phyloP scores from a whole-genome alignment of 202 grass and related monocot genomes.

The Setaria italica region DNA sequence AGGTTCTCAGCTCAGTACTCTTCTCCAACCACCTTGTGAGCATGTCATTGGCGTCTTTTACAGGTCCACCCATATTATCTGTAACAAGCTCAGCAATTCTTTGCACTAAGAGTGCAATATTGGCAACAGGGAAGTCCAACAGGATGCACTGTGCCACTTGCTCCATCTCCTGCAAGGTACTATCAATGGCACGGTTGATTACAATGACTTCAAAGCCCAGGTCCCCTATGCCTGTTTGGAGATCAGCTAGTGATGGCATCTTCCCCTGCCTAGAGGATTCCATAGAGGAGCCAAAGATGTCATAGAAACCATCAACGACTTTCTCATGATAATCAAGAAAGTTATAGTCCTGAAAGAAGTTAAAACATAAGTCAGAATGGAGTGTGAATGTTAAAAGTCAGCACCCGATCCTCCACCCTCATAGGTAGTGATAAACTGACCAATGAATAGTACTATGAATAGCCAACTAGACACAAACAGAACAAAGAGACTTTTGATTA shows the following conservation, averaged over 20 bases:
- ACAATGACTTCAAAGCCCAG: constrained; percentile 99
- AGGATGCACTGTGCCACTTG: constrained; percentile 93
- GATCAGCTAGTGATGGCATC: constrained; percentile 88
- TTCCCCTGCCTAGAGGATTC: constrained; percentile 73
- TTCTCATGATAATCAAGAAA: constrained; percentile 96
- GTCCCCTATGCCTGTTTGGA: constrained; percentile 91
- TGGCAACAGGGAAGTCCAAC: constrained; percentile 77
- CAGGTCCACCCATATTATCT: constrained; percentile 91
- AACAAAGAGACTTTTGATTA: background rate
- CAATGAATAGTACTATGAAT: background rate
- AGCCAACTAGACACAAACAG: background rate
- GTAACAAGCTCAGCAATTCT: constrained; percentile 94
- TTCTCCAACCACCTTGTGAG: constrained; percentile 79
- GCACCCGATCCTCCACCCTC: background rate
- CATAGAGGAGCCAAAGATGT: constrained; percentile 77
- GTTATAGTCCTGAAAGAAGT: constrained; percentile 80
- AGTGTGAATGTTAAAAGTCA: constrained; percentile 24
- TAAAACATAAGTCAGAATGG: constrained; percentile 31
- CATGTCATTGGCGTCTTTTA: constrained; percentile 92
- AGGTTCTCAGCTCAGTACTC: constrained; percentile 85
- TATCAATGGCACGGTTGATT: constrained; percentile 86
- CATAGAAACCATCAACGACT: constrained; percentile 96
- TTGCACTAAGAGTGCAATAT: constrained; percentile 76
- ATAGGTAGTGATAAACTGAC: background rate
- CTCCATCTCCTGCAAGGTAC: constrained; percentile 84